Evolutionary conservation across 2,329 filamentous ascomycete genomes (phyloP), one percentile per base, ranked within the genome.

Genomic region (Cladophialophora chaetospira): DNA sequence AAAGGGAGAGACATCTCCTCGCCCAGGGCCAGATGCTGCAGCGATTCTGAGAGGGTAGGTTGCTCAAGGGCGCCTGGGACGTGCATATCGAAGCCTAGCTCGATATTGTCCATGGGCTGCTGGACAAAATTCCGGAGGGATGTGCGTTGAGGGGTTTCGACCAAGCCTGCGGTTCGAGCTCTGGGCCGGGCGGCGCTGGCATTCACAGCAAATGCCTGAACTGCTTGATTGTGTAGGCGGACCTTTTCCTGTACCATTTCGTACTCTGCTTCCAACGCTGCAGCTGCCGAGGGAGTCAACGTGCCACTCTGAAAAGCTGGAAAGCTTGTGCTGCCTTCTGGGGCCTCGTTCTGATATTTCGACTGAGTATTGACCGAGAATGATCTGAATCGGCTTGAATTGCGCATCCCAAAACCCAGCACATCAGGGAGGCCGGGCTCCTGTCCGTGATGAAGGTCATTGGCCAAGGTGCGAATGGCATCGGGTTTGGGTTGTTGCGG

Each of bases 341-440:
- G 88, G 23, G 91, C 88, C 50, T 95, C 92, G 44, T 91, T 88
- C 66, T 95, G 91, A 2, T 89, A 92, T 67, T 97, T 97, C 71
- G 97, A 93, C 74, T 96, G 97, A 54, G 96, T 95, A 73, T 99
- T 99, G 63, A 99, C 94, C 0, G 94, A 99, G 73, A 97, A 97
- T 1, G 94, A 99, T 44, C 94, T 86, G 79, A 97, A 96, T 50
- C 94, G 86, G 71, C 89, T 97, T 42, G 87, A 82, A 63, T 87
- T 88, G 64, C 90, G 82, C 70, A 89, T 87, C 60, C 87, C 86
- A 59, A 93, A 78, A 68, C 88, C 88, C 29, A 93, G 79, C 63
- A 91, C 88, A 2, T 88, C 87, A 36, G 77, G 78, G 21, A 80
- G 66, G 11, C 73, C 71, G 57, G 79, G 73, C 26, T 72, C 67